A percentile compares a stretch with the other conserved stretches of the same genome.
Conservation (phyloP, 2,329 filamentous ascomycete genomes). For the Monilinia polystroma region DNA sequence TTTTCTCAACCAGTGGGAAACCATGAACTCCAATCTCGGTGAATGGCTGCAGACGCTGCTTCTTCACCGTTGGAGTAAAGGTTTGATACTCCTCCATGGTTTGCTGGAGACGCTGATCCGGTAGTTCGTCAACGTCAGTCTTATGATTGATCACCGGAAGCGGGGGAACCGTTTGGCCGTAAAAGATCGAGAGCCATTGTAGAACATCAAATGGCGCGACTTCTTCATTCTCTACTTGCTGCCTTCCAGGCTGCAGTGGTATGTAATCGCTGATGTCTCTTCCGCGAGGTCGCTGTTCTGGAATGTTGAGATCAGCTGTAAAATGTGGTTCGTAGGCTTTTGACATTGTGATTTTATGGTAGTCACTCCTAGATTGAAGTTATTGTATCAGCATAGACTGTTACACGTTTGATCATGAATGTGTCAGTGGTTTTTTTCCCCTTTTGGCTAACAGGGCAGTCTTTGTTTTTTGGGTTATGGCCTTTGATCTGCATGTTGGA, state of each 20-base stretch:
- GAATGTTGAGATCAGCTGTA: background rate
- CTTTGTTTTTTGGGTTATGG: background rate
- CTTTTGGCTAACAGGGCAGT: background rate
- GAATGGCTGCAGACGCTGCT: background rate
- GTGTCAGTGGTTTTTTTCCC: no score
- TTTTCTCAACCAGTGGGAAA: background rate
- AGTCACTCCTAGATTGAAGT: background rate
- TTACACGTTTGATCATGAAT: background rate
- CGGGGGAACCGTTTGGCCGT: constrained; percentile 1
- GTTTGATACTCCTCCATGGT: background rate
- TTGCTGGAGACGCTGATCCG: background rate
- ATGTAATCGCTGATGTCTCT: constrained; percentile 10
- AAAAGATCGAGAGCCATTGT: background rate
- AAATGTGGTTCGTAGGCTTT: background rate
- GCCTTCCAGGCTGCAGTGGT: background rate
- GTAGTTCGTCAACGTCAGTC: background rate
- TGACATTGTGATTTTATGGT: background rate
- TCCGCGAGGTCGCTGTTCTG: no score
- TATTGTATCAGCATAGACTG: background rate
- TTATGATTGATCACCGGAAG: background rate
- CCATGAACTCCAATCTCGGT: background rate
- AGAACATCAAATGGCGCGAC: background rate
- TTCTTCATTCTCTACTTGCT: rapidly evolving
- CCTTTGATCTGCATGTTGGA: background rate
- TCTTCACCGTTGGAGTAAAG: background rate